These are phyloP conservation scores for Puccinia hordei DNA, from an alignment of 1,284 basidiomycete species.

Conservation along the genomic window DNA sequence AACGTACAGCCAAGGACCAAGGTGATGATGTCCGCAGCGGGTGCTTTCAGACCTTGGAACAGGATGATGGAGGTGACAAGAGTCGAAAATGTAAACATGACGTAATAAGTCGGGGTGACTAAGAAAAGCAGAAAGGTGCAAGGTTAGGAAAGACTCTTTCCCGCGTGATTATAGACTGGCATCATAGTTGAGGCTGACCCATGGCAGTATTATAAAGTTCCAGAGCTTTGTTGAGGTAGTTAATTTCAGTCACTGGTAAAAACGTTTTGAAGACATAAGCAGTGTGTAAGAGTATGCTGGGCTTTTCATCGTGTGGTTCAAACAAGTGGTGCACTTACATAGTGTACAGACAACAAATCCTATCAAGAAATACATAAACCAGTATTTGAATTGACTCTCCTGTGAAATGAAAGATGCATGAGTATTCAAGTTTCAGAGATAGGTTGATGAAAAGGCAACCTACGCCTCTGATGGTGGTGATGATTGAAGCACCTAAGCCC, in stretches of 20 bases:
- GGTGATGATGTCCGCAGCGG: slow-evolving; percentile 75
- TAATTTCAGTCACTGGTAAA: slow-evolving; percentile 80
- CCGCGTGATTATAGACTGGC: not conserved
- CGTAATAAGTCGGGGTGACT: slow-evolving; percentile 71
- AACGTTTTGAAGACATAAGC: not conserved
- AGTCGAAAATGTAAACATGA: slow-evolving; percentile 72
- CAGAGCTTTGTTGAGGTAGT: slow-evolving; percentile 93
- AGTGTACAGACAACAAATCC: slow-evolving; percentile 82
- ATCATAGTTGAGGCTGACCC: slow-evolving; percentile 70
- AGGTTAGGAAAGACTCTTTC: slow-evolving; percentile 59
- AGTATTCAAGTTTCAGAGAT: not conserved
- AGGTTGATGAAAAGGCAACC: not conserved
- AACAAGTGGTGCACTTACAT: slow-evolving; percentile 62
- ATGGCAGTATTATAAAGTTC: slow-evolving; percentile 88
- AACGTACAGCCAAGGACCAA: slow-evolving; percentile 75
- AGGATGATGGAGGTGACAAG: slow-evolving; percentile 67
- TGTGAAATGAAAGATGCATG: not conserved
- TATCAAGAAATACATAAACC: slow-evolving; percentile 65
- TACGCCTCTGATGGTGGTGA: slow-evolving; percentile 79
- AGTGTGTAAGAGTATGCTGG: not conserved
- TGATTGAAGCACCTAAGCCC: slow-evolving; percentile 86
- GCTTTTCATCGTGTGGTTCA: not conserved
- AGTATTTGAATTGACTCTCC: slow-evolving; percentile 53
- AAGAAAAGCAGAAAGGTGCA: slow-evolving; percentile 55
- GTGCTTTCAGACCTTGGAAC: slow-evolving; percentile 84